These are phyloP conservation scores for Lipomyces yarrowii DNA, from an alignment of 1,139 yeast species.

Conservation along the genomic window DNA sequence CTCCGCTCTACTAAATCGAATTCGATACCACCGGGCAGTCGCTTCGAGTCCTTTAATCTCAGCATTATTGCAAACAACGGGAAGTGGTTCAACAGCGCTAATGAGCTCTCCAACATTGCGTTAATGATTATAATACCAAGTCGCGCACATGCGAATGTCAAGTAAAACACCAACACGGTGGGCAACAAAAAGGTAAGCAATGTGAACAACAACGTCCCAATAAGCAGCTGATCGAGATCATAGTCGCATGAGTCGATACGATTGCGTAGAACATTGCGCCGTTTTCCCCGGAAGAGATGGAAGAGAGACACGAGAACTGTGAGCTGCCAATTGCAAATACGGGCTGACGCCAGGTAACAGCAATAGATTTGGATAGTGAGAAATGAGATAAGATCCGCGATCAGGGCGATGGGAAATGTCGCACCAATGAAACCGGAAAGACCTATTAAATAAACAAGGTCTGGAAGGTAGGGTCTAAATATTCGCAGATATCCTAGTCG, in stretches of 20 bases:
- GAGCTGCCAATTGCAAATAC: slow-evolving; percentile 75
- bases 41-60: slow-evolving; percentile 74
- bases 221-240: slow-evolving; percentile 79
- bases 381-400: slow-evolving; percentile 65
- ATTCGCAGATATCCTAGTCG: slow-evolving; percentile 22
- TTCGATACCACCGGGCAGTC: slow-evolving; percentile 88
- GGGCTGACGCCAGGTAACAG: slow-evolving; percentile 77
- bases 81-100: slow-evolving; percentile 74
- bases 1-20: slow-evolving; percentile 42
- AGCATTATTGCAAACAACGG: slow-evolving; percentile 83
- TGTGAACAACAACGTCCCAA: slow-evolving; percentile 88
- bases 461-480: slow-evolving; percentile 42
- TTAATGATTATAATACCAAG: slow-evolving; percentile 54
- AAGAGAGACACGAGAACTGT: slow-evolving; percentile 71
- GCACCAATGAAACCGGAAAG: slow-evolving; percentile 53
- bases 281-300: slow-evolving; percentile 86
- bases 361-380: slow-evolving; percentile 72
- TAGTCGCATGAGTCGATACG: slow-evolving; percentile 85
- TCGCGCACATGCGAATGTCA: slow-evolving; percentile 67
- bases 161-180: slow-evolving; percentile 82
- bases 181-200: slow-evolving; percentile 78
- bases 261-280: slow-evolving; percentile 77
- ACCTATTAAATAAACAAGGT: slow-evolving; percentile 46
- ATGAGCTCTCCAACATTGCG: slow-evolving; percentile 60
- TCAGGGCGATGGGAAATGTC: slow-evolving; percentile 66